Conservation (phyloP, 2,329 filamentous ascomycete species). For the Immersiporthe knoxdaviesiana region DNA sequence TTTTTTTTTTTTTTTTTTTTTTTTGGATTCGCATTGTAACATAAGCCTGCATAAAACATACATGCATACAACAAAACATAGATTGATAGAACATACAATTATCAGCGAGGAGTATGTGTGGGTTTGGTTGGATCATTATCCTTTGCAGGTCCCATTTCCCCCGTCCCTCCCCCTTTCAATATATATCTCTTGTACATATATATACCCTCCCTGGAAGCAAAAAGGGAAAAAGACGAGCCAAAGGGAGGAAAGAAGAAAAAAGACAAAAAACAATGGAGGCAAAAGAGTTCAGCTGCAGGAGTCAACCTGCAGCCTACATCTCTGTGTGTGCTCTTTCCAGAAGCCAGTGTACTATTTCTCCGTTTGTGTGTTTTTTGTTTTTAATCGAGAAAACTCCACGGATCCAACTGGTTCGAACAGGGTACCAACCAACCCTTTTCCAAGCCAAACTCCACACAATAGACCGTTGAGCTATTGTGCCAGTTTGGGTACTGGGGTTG, state of each 20-base stretch:
- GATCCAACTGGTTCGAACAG: not conserved
- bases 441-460: constrained; percentile 3
- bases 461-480: not conserved
- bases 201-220: too few relatives aligned
- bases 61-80: not conserved
- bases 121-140: not conserved
- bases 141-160: not conserved
- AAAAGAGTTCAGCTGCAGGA: not conserved
- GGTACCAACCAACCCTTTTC: not conserved
- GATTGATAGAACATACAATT: not conserved
- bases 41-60: not conserved
- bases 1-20: not conserved
- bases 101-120: constrained; percentile 6
- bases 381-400: not conserved
- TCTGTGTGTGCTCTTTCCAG: not conserved
- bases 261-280: not conserved
- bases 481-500: not conserved
- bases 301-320: not conserved
- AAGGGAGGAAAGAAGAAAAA: not conserved
- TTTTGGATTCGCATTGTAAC: not conserved
- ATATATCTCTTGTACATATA: too few relatives aligned
- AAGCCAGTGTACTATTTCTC: constrained; percentile 4
- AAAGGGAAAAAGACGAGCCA: not conserved
- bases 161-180: too few relatives aligned
- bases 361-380: not conserved